Evolutionary conservation across 495 filamentous ascomycete genomes (phyloP).

Genomic region (Hyaloscypha variabilis): DNA sequence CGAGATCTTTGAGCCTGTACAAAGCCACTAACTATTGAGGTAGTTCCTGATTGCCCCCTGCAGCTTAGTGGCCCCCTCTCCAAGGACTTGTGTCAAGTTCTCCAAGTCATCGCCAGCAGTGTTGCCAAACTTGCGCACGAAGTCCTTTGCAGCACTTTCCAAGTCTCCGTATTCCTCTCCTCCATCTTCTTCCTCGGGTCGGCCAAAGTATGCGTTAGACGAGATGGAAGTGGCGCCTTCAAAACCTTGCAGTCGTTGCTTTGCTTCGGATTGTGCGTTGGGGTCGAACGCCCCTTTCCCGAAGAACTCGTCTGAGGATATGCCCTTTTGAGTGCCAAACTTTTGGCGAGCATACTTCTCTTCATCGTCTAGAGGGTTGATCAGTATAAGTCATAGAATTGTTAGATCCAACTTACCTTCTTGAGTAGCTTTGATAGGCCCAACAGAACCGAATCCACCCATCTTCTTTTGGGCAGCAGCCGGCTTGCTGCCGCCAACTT

Average conservation of each 20-base stretch:
- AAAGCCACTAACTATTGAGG: constrained; percentile 59
- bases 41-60: constrained; percentile 91
- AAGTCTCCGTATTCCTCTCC: constrained; percentile 81
- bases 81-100: constrained; percentile 77
- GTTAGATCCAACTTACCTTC: constrained; percentile 60
- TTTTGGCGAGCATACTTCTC: constrained; percentile 77
- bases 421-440: constrained; percentile 62
- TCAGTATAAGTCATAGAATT: constrained; percentile 28
- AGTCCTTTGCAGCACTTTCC: constrained; percentile 91
- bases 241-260: constrained; percentile 83
- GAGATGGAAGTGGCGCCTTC: constrained; percentile 92
- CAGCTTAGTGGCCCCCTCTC: constrained; percentile 80
- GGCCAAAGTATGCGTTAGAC: constrained; percentile 95
- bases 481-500: constrained; percentile 69
- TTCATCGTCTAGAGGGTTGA: constrained; percentile 60
- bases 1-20: not conserved
- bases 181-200: constrained; percentile 74
- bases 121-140: constrained; percentile 90
- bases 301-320: constrained; percentile 98
- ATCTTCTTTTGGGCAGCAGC: constrained; percentile 66
- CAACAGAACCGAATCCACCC: constrained; percentile 86
- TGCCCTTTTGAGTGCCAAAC: constrained; percentile 92
- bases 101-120: constrained; percentile 95
- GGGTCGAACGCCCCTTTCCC: constrained; percentile 87
- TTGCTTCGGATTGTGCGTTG: constrained; percentile 78